A percentile compares a stretch with the other conserved stretches of the same genome.
phyloP scores from a whole-genome alignment of 768 basidiomycete genomes.

The Chalciporus piperatus region DNA sequence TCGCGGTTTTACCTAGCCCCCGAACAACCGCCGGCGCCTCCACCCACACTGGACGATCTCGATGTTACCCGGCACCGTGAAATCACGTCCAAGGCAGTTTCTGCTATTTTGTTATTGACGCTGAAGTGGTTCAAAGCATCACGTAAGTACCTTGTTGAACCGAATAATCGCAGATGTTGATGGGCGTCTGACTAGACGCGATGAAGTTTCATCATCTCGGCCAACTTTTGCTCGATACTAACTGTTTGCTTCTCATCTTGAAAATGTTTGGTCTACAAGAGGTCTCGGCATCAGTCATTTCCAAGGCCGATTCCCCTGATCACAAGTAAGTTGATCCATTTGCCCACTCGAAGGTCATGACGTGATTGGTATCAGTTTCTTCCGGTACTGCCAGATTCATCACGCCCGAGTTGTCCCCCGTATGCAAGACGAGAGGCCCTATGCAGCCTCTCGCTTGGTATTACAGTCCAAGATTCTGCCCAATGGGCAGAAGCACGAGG shows the following conservation, averaged over 20 bases:
- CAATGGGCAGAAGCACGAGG: conserved; percentile 73
- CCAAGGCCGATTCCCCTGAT: conserved; percentile 84
- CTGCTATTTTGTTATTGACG: conserved; percentile 85
- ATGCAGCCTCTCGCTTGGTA: conserved; percentile 57
- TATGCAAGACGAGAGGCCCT: conserved; percentile 61
- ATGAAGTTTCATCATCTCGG: conserved; percentile 99
- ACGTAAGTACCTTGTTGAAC: conserved; percentile 53
- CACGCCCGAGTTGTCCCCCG: conserved; percentile 66
- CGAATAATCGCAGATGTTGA: not conserved
- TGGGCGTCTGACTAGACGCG: conserved; percentile 56
- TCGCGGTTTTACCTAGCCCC: conserved; percentile 39
- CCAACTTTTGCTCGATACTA: conserved; percentile 93
- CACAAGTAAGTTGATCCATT: conserved; percentile 57
- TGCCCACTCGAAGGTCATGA: conserved; percentile 2
- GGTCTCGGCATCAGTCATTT: conserved; percentile 76
- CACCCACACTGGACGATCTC: conserved; percentile 83
- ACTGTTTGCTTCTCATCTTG: conserved; percentile 87
- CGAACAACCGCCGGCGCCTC: conserved; percentile 60
- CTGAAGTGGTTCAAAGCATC: conserved; percentile 99
- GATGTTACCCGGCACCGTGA: conserved; percentile 95
- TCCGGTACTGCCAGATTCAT: conserved; percentile 85
- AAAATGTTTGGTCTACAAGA: conserved; percentile 99
- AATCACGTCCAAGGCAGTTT: conserved; percentile 95
- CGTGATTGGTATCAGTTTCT: conserved; percentile 63
- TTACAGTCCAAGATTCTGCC: conserved; percentile 57